Base-by-base conservation (phyloP, 1,284 basidiomycete species). In the Clitocybe nebularis region DNA sequence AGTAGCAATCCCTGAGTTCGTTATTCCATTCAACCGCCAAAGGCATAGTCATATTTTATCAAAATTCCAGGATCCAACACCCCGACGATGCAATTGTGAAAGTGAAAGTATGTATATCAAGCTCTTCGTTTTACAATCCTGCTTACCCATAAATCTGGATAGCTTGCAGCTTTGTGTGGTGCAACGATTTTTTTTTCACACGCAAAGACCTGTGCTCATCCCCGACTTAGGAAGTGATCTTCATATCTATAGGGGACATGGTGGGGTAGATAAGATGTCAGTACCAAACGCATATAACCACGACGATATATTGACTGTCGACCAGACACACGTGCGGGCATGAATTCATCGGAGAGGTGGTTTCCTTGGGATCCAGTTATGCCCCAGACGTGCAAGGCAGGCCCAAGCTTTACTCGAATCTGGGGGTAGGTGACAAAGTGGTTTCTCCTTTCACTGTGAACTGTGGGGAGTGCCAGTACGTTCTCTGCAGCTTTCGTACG, bases 401-500 rank as follows among this genome's bases (percentile, higher is more conserved):
- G 35, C 83, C 86, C 1, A 57, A 59, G 13, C 62, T 86, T 7
- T 89, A 89, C 47, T 69, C 77, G 2, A 79, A 72, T 7, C 77
- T 93, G 51, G 79, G 78, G 47, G 60, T 87, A 2, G 90, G 90
- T 3, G 87, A 93, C 61, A 80, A 81, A 49, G 88, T 94, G n/a
- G 79, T 94, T 10, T 83, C 87, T 1, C 89, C 93, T 0, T 95
- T 94, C 62, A 90, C 89, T 0, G 74, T 81, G 13, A 88, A 81
- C 29, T 95, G 93, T 54, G 87, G 85, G 38, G 79, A 84, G 63
- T 89, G 84, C 71, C 75, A 80, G 85, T 89, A 49, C 55, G 82
- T 70, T 3, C n/a, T n/a, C n/a, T n/a, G n/a, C n/a, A n/a, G n/a
- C n/a, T n/a, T n/a, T n/a, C n/a, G n/a, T n/a, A n/a, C n/a, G n/a